Base-by-base conservation (phyloP, 352 stramenopile genomes). In the Pythium pectinolyticum region DNA sequence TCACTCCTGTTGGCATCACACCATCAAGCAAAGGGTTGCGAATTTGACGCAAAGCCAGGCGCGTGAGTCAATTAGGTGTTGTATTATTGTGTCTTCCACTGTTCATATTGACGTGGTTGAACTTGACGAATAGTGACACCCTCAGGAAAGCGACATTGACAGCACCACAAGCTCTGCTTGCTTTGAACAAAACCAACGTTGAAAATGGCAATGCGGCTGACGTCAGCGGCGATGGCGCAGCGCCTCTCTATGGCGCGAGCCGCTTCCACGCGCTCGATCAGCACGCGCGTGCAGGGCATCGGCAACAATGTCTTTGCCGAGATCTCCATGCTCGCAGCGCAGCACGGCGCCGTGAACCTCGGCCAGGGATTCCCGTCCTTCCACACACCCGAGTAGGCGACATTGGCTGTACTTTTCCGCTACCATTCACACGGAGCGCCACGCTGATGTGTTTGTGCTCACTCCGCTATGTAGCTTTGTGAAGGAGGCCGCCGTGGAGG, bases 321-420 rank as follows among this genome's bases (percentile, higher is more conserved):
- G 72, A 94, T 96, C 63, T 92, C 91, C 25, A 87, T 81, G 35
- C 75, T 98, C 11, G 88, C 92, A 2, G 69, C 73, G 14, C 58
- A 94, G 66, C 77, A 96, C 49, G 73, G 80, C 14, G 82, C 91
- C 7, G 88, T 98, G 43, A 99, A 99, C 72, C 78, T 99, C 41
- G 96, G 94, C 8, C 95, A 99, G 76, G 96, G 96, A 52, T 99
- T 99, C 80, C 97, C 96, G 22, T 94, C 96, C 69, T 99, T 97
- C 82, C 70, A 88, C 24, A 97, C 93, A 14, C 95, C 86, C 5
- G 72, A 76, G 74, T 88, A 58, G 12, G 74, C 31, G 1, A 2
- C 20, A 27, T 14, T 35, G 24, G 17, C 40, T 31, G 49, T 31
- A 5, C 45, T 3, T 32, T 40, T 32, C 19, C 12, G 17, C 25